Base-by-base conservation (phyloP, 1,284 basidiomycete species). In the Rhizoctonia solani region DNA sequence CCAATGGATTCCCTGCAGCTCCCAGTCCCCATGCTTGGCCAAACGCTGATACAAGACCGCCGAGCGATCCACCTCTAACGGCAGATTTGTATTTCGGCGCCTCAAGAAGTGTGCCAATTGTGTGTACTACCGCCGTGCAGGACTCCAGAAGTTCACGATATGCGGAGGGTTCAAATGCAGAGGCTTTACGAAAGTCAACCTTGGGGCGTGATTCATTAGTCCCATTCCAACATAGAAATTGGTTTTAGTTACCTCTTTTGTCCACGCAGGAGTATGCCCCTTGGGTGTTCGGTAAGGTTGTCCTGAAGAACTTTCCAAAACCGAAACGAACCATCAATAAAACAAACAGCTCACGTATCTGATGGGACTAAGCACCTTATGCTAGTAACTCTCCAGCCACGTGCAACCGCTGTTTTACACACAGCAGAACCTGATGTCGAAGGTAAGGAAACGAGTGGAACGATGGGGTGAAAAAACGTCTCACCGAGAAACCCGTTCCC, bases 401-500 rank as follows among this genome's bases (percentile, higher is more conserved):
- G 86, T 23, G 87, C 82, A 19, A 98, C 80, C 8, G 94, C 95
- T 16, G 87, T 85, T 75, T 87, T 90, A 79, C 94, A 97, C 41
- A 98, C 86, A 4, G 95, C 89, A 25, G 95, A 97, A 67, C 96
- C 95, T 96, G 73, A 30, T 19, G 13, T 52, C 14, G 46, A 9
- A 19, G 47, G 39, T 11, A 39, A 16, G 25, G 49, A 50, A 34
- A 39, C 27, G 21, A 47, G 23, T 23, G 9, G 25, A n/a, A 52
- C n/a, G n/a, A n/a, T n/a, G 1, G 39, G 19, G 34, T 11, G 19
- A 32, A 53, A 56, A n/a, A 56, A 68, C 29, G 34, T 30, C 27
- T 34, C 72, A 91, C 93, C 95, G 71, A 98, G 86, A 80, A 96
- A 98, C 13, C 95, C 95, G 77, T 97, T 97, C 32, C 95, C 95